Percentiles rank a stretch among this genome's conserved stretches.
Evolutionary conservation across 306 rosid species (phyloP).

Genomic region (Dalbergia cultrata): DNA sequence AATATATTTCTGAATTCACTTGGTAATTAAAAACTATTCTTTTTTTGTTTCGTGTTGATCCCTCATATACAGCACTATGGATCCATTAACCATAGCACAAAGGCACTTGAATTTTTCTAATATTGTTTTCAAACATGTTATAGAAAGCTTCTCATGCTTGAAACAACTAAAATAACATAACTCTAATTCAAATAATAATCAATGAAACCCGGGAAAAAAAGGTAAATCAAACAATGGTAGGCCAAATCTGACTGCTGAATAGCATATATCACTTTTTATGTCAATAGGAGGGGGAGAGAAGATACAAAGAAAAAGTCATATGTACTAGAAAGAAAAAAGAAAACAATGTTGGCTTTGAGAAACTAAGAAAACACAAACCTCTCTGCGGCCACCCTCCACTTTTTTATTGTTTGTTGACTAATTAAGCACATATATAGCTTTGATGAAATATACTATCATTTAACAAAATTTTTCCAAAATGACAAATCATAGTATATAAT

Average conservation of each 20-base stretch:
- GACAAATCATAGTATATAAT: too few species aligned
- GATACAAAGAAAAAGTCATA: conserved; percentile 16
- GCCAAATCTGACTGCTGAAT: conserved; percentile 18
- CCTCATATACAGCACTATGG: too few species aligned
- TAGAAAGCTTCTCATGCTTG: too few species aligned
- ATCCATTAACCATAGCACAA: too few species aligned
- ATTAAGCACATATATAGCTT: conserved; percentile 13
- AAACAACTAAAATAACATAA: too few species aligned
- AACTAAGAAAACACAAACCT: conserved; percentile 26
- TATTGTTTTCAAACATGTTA: too few species aligned
- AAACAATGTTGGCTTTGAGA: not conserved
- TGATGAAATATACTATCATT: not conserved
- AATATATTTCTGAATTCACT: conserved; percentile 10
- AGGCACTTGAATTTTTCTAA: too few species aligned
- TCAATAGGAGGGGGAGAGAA: not conserved
- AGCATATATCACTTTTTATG: conserved; percentile 2
- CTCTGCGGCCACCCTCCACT: conserved; percentile 1
- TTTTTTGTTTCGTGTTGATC: not conserved
- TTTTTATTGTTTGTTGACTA: conserved; percentile 48
- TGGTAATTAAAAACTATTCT: not conserved
- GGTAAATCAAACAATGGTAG: conserved; percentile 11
- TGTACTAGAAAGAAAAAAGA: not conserved
- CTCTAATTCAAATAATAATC: not conserved
- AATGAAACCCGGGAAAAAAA: not conserved
- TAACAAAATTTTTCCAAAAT: too few species aligned